Evolutionary conservation across 331 rosid genomes (phyloP).

Genomic region (Stylosanthes scabra): DNA sequence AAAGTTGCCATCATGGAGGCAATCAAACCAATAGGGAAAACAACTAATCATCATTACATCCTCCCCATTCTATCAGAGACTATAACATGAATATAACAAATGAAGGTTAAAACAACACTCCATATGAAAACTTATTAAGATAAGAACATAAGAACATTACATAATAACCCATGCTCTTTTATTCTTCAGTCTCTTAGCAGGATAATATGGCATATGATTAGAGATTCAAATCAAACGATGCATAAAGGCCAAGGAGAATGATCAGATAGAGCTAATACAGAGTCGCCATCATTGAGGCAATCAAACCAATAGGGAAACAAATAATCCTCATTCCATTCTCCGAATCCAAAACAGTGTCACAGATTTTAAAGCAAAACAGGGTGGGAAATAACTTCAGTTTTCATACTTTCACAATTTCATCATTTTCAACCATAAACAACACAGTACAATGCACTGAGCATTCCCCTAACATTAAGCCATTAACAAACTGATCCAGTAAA

Average conservation of each 20-base stretch:
- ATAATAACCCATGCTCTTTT: too few species aligned
- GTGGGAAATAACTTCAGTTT: not conserved
- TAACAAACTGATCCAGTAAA: not conserved
- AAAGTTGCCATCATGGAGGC: conserved; percentile 12
- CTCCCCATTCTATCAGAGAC: conserved; percentile 2
- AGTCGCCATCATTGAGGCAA: conserved; percentile 16
- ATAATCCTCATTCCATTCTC: conserved; percentile 27
- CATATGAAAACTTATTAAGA: too few species aligned
- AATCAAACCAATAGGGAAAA: conserved; percentile 31
- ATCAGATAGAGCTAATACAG: conserved; percentile 33
- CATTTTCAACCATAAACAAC: not conserved
- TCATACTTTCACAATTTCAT: not conserved
- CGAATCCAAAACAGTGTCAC: not conserved
- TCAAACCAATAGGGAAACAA: conserved; percentile 29
- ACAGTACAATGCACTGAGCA: too few species aligned
- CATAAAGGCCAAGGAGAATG: too few species aligned
- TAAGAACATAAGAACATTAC: too few species aligned
- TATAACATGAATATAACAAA: too few species aligned
- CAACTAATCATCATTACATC: conserved; percentile 8
- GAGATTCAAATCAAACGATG: too few species aligned
- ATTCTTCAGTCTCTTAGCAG: too few species aligned
- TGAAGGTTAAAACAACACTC: too few species aligned
- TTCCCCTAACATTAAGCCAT: not conserved
- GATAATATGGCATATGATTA: too few species aligned
- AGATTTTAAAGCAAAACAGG: too few species aligned